These are phyloP conservation scores for Phytopythium mirpurense DNA, from an alignment of 352 stramenopile species.

Conservation along the genomic window DNA sequence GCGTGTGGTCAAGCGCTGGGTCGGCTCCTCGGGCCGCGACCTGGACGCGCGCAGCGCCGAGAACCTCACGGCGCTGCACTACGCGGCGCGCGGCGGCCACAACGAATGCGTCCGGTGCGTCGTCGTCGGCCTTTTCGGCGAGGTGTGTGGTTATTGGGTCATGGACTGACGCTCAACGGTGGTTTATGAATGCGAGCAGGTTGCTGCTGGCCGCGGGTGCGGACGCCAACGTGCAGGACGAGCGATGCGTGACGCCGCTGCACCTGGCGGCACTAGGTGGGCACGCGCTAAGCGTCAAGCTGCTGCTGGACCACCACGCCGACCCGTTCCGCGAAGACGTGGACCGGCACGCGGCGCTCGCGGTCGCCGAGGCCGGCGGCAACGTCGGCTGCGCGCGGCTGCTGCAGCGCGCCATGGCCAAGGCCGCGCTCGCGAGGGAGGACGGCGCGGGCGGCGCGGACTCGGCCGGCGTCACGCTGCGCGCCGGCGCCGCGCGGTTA, in stretches of 20 bases:
- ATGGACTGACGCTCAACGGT: neutral
- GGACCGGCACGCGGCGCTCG: conserved; percentile 63
- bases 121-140: too few species aligned
- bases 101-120: conserved; percentile 66
- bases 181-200: conserved; percentile 13
- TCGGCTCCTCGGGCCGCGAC: conserved; percentile 60
- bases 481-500: conserved; percentile 43
- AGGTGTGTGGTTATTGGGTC: too few species aligned
- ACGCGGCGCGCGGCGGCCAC: conserved; percentile 64
- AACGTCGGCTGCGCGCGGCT: conserved; percentile 74
- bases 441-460: conserved; percentile 3
- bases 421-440: conserved; percentile 46
- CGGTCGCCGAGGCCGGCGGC: conserved; percentile 62
- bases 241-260: conserved; percentile 67
- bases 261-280: conserved; percentile 67
- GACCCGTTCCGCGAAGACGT: conserved; percentile 79
- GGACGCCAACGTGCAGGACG: conserved; percentile 68
- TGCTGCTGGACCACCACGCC: conserved; percentile 73
- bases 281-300: conserved; percentile 74
- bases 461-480: conserved; percentile 53
- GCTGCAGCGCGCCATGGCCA: conserved; percentile 76
- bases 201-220: conserved; percentile 53
- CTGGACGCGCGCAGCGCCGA: conserved; percentile 63
- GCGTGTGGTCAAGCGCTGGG: conserved; percentile 78
- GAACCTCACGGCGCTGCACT: conserved; percentile 80